Base-by-base conservation (phyloP, 2,329 filamentous ascomycete species). In the Nannizzia gypsea region DNA sequence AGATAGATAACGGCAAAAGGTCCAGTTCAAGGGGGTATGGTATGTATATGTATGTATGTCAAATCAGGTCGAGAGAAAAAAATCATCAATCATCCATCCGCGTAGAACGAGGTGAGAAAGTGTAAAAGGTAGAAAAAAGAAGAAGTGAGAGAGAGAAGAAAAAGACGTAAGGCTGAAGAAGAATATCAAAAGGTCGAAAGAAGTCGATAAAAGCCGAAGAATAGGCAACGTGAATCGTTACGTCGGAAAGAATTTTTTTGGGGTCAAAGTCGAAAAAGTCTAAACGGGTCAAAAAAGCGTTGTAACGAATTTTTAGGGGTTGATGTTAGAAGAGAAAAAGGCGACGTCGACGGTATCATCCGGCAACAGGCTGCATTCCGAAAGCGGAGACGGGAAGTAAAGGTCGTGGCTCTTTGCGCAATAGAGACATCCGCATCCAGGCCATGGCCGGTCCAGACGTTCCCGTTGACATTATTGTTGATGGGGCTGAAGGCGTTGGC, bases 321-420 rank as follows among this genome's bases (percentile, higher is more conserved):
- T 52, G 20, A 15, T 24, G 20, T 17, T 9, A 13, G 46, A 50
- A 50, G 26, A 48, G 20, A 34, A 26, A 57, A 67, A 67, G 61
- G 65, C 67, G 56, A 40, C n/a, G n/a, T n/a, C n/a, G 62, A 64
- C 54, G 60, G 59, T n/a, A 28, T 44, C 20, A 48, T 24, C 44
- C 44, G 20, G 44, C 44, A 22, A 48, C 44, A 48, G 44, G 71
- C 66, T 79, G 78, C 63, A 78, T 71, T 46, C 70, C 71, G 63
- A 77, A 78, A 54, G 73, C 73, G 55, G 69, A 72, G 57, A 73
- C 67, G 58, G 70, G 71, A 80, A 76, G 65, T 80, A 80, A 63
- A 77, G 73, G 61, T 81, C 78, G 59, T 78, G 73, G 57, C 76
- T 74, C 61, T 79, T 77, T 55, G 73, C 71, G 68, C 78, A 80